These are phyloP conservation scores for Amanita pallidorosea DNA, from an alignment of 768 basidiomycete genomes.

Conservation along the genomic window DNA sequence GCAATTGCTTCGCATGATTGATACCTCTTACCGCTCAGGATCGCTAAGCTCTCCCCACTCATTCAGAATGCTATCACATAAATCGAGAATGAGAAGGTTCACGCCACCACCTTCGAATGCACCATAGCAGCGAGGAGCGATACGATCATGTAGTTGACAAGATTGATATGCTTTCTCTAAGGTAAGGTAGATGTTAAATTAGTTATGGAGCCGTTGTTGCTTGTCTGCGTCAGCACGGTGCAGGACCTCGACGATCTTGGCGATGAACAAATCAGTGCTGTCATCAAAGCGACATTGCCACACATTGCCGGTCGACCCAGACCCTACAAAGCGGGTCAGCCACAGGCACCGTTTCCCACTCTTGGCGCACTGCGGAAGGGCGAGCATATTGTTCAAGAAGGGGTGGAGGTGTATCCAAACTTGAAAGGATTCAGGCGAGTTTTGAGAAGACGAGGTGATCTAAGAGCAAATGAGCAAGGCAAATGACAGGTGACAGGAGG, in stretches of 20 bases:
- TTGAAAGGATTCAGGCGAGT: slow-evolving; percentile 10
- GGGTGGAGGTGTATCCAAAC: slow-evolving; percentile 8
- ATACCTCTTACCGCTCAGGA: slow-evolving; percentile 11
- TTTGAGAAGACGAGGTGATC: slow-evolving; percentile 10
- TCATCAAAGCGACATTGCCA: slow-evolving; percentile 13
- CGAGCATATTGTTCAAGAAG: slow-evolving; percentile 11
- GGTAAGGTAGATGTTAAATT: slow-evolving; percentile 12
- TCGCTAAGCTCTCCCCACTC: slow-evolving; percentile 10
- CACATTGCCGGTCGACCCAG: slow-evolving; percentile 13
- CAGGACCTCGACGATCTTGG: slow-evolving; percentile 11
- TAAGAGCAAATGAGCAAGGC: slow-evolving; percentile 6
- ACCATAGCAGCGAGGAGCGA: slow-evolving; percentile 13
- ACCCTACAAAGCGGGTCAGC: slow-evolving; percentile 12
- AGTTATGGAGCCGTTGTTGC: slow-evolving; percentile 10
- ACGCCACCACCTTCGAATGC: slow-evolving; percentile 10
- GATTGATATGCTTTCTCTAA: slow-evolving; percentile 11
- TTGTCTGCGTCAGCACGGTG: slow-evolving; percentile 9
- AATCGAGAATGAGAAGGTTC: slow-evolving; percentile 12
- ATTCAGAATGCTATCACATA: slow-evolving; percentile 11
- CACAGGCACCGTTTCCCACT: slow-evolving; percentile 11
- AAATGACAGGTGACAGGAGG: slow-evolving; percentile 3
- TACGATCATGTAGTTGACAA: slow-evolving; percentile 9
- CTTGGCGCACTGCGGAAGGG: slow-evolving; percentile 10
- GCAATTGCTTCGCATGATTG: slow-evolving; percentile 7
- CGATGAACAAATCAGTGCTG: slow-evolving; percentile 8